phyloP scores from a whole-genome alignment of 2,329 filamentous ascomycete species.

The Alternaria incomplexa region DNA sequence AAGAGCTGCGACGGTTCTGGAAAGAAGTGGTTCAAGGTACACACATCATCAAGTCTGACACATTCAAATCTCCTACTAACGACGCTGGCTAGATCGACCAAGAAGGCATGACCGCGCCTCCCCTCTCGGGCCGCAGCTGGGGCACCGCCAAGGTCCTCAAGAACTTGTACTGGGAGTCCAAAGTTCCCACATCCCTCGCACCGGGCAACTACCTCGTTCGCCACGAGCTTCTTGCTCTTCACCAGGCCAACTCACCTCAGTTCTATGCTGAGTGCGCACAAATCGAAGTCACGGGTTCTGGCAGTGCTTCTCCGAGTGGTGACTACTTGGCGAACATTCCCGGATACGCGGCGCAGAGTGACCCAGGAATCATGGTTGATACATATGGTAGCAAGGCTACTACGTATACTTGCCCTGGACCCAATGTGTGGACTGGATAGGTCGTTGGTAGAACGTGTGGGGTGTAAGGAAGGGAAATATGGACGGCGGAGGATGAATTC shows the following conservation, averaged over 20 bases:
- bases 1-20: slow-evolving; percentile 59
- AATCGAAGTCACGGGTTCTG: slow-evolving; percentile 59
- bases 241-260: slow-evolving; percentile 59
- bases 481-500: not conserved
- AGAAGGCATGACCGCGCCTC: slow-evolving; percentile 56
- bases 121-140: slow-evolving; percentile 57
- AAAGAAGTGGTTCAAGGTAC: slow-evolving; percentile 62
- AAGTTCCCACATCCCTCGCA: slow-evolving; percentile 56
- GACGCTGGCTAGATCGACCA: slow-evolving; percentile 50
- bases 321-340: slow-evolving; percentile 55
- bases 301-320: slow-evolving; percentile 52
- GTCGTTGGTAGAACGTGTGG: too few species aligned
- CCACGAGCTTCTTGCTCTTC: slow-evolving; percentile 63
- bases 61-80: not conserved
- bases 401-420: slow-evolving; percentile 57
- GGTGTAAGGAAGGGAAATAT: not conserved
- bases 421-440: slow-evolving; percentile 57
- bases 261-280: slow-evolving; percentile 66
- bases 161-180: slow-evolving; percentile 60
- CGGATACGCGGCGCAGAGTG: slow-evolving; percentile 49
- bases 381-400: slow-evolving; percentile 55
- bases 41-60: slow-evolving; percentile 36
- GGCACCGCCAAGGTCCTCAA: slow-evolving; percentile 57
- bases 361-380: slow-evolving; percentile 60
- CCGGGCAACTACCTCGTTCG: slow-evolving; percentile 48